Evolutionary conservation across 2,329 filamentous ascomycete species (phyloP).

Genomic region (Colletotrichum theobromicola): DNA sequence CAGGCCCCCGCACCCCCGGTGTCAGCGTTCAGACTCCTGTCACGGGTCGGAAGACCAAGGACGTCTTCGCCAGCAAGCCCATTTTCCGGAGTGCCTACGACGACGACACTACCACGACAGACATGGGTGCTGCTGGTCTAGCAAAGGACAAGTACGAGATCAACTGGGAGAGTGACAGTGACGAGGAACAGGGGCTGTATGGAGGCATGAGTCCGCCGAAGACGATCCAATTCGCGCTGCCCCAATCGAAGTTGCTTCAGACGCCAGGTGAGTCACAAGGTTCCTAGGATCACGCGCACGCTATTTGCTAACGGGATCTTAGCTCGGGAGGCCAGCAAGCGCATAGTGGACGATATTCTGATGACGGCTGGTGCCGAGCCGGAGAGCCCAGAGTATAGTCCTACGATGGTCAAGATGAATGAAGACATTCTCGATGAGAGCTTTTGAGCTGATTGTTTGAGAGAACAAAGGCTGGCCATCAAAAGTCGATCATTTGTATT

Average conservation of each 20-base stretch:
- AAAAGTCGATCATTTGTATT: background rate
- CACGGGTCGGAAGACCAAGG: constrained; percentile 52
- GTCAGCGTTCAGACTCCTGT: constrained; percentile 84
- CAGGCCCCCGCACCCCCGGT: constrained; percentile 74
- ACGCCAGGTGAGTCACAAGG: constrained; percentile 68
- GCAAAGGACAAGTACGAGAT: constrained; percentile 56
- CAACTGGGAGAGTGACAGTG: constrained; percentile 77
- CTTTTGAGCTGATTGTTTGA: constrained; percentile 46
- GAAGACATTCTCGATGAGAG: constrained; percentile 67
- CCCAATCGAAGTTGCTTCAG: constrained; percentile 77
- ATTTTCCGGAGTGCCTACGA: constrained; percentile 19
- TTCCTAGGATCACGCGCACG: background rate
- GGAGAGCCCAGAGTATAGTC: constrained; percentile 64
- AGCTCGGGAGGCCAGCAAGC: constrained; percentile 81
- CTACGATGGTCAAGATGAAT: constrained; percentile 70
- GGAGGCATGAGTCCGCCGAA: constrained; percentile 89
- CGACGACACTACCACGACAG: constrained; percentile 26
- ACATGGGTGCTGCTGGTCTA: constrained; percentile 17
- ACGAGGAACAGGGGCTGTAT: constrained; percentile 65
- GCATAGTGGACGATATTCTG: constrained; percentile 82
- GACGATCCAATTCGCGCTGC: constrained; percentile 85
- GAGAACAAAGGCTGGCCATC: background rate
- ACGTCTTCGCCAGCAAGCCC: constrained; percentile 45
- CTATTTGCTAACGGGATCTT: constrained; percentile 16
- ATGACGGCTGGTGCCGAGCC: constrained; percentile 73